phyloP scores from a whole-genome alignment of 352 stramenopile genomes.

The Sclerospora graminicola region DNA sequence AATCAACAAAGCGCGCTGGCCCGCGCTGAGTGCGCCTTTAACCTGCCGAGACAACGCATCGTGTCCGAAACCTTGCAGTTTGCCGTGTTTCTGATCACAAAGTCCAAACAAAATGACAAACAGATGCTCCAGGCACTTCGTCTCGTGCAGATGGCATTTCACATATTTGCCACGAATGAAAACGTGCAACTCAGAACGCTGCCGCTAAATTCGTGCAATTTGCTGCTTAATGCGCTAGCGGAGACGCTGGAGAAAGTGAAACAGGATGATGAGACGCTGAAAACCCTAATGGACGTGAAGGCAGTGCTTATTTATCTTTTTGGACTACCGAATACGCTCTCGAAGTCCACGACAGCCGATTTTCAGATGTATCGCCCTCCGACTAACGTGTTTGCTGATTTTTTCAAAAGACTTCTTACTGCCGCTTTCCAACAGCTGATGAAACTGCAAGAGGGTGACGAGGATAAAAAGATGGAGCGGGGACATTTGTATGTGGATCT shows the following conservation, averaged over 20 bases:
- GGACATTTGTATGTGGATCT: conserved; percentile 29
- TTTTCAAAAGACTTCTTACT: conserved; percentile 46
- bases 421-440: conserved; percentile 16
- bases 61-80: conserved; percentile 55
- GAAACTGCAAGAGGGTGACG: background rate
- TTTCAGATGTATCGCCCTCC: conserved; percentile 77
- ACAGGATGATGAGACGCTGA: conserved; percentile 7
- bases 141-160: conserved; percentile 46
- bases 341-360: conserved; percentile 7
- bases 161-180: conserved; percentile 23
- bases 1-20: conserved; percentile 14
- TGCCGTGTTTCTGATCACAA: conserved; percentile 54
- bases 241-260: conserved; percentile 38
- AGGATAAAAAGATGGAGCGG: background rate
- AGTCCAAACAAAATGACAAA: conserved; percentile 29
- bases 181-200: conserved; percentile 33
- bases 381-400: conserved; percentile 66
- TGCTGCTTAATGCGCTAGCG: conserved; percentile 54
- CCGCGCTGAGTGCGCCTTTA: conserved; percentile 32
- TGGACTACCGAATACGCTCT: conserved; percentile 19
- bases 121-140: conserved; percentile 36
- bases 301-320: conserved; percentile 63
- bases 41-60: conserved; percentile 50
- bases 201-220: conserved; percentile 61
- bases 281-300: conserved; percentile 42